A percentile compares a stretch with the other conserved stretches of the same genome.
Evolutionary conservation across 1,139 yeast species (phyloP).

Genomic region (Citeromyces siamensis): DNA sequence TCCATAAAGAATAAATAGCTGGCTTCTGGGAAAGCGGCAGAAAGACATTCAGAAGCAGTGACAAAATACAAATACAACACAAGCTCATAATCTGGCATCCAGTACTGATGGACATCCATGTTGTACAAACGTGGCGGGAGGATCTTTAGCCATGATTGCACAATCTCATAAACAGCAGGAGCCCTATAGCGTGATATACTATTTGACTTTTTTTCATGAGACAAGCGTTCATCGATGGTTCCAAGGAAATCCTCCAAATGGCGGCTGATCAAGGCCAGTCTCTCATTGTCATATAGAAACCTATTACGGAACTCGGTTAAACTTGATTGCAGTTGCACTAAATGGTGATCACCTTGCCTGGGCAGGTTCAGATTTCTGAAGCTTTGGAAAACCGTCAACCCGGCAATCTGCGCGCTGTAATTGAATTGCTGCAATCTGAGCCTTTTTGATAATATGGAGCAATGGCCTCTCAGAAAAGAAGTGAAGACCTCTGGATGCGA

Average conservation of each 20-base stretch:
- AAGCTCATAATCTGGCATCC: not conserved
- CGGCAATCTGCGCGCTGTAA: not conserved
- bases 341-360: not conserved
- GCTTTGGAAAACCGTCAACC: not conserved
- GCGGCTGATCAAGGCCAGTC: not conserved
- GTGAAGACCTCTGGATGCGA: not conserved
- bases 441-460: not conserved
- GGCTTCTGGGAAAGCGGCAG: not conserved
- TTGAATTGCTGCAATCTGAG: not conserved
- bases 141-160: not conserved
- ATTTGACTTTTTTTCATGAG: not conserved
- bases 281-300: not conserved
- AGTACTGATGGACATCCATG: not conserved
- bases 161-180: not conserved
- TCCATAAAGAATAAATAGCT: not conserved
- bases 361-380: not conserved
- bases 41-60: not conserved
- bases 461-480: conserved; percentile 1
- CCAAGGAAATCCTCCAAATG: not conserved
- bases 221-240: not conserved
- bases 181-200: not conserved
- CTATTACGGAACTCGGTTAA: not conserved
- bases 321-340: not conserved
- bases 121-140: not conserved
- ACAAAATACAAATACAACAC: not conserved